Conservation (phyloP, 768 basidiomycete genomes). For the Thelephora aurantiotincta region DNA sequence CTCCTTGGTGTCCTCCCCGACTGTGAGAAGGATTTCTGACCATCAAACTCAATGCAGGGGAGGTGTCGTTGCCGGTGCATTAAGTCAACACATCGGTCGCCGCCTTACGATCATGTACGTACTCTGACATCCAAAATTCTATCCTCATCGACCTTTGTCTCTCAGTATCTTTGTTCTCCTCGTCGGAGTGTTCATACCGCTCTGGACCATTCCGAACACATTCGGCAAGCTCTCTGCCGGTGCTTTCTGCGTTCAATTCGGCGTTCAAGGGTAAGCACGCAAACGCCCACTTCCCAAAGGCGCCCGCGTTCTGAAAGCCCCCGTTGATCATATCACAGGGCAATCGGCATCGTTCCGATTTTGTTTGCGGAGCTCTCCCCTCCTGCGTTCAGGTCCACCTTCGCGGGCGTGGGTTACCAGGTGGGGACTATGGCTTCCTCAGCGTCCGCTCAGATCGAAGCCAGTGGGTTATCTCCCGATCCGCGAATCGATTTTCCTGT, state of each 20-base stretch:
- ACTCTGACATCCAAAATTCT: neutral
- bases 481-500: no score
- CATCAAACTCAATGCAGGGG: slow-evolving; percentile 12
- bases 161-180: slow-evolving; percentile 16
- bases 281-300: slow-evolving; percentile 24
- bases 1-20: slow-evolving; percentile 7
- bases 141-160: slow-evolving; percentile 2
- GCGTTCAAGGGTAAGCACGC: slow-evolving; percentile 24
- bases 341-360: slow-evolving; percentile 21
- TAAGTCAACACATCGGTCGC: slow-evolving; percentile 30
- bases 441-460: slow-evolving; percentile 35
- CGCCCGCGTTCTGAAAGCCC: slow-evolving; percentile 11
- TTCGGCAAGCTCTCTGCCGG: slow-evolving; percentile 30
- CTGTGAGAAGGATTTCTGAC: neutral
- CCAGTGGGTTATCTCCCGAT: slow-evolving; percentile 7
- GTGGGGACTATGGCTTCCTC: slow-evolving; percentile 30
- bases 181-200: slow-evolving; percentile 19
- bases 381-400: slow-evolving; percentile 32
- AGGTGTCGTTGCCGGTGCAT: slow-evolving; percentile 24
- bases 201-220: slow-evolving; percentile 30
- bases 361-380: slow-evolving; percentile 33
- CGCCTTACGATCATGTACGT: slow-evolving; percentile 25
- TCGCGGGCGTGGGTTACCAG: slow-evolving; percentile 30
- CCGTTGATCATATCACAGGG: neutral
- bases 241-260: slow-evolving; percentile 32